phyloP scores from a whole-genome alignment of 2,329 filamentous ascomycete species.

The Calonectria fujianensis region DNA sequence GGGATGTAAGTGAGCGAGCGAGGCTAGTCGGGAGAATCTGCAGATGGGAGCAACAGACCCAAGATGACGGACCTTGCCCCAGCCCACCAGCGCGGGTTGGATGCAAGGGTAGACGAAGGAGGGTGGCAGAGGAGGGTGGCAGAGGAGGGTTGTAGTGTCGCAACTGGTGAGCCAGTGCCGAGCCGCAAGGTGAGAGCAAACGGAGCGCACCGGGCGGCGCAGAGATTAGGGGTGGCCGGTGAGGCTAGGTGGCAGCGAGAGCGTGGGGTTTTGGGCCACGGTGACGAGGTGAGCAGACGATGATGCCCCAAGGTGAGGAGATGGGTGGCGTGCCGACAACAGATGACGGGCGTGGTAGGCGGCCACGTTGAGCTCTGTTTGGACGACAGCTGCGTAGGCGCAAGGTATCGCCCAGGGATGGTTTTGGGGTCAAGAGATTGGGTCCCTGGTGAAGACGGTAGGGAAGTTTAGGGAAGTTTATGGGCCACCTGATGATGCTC shows the following conservation, averaged over 20 bases:
- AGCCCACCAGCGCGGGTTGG: slow-evolving; percentile 51
- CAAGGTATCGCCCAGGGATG: slow-evolving; percentile 32
- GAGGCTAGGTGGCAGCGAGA: slow-evolving; percentile 41
- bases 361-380: slow-evolving; percentile 52
- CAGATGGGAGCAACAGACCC: slow-evolving; percentile 45
- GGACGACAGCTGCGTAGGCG: slow-evolving; percentile 44
- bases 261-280: slow-evolving; percentile 52
- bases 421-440: slow-evolving; percentile 41
- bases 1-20: slow-evolving; percentile 39
- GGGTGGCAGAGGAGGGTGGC: slow-evolving; percentile 31
- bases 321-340: slow-evolving; percentile 52
- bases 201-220: slow-evolving; percentile 23
- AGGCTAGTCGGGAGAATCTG: slow-evolving; percentile 37
- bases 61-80: slow-evolving; percentile 47
- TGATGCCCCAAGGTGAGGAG: slow-evolving; percentile 54
- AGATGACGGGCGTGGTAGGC: slow-evolving; percentile 36
- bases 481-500: slow-evolving; percentile 42
- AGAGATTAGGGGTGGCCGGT: slow-evolving; percentile 23
- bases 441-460: slow-evolving; percentile 35
- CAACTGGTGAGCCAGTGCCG: slow-evolving; percentile 36
- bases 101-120: slow-evolving; percentile 40
- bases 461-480: slow-evolving; percentile 6
- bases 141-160: slow-evolving; percentile 31
- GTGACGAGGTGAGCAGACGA: slow-evolving; percentile 55
- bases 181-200: slow-evolving; percentile 42